Evolutionary conservation across 495 filamentous ascomycete genomes (phyloP).

Genomic region (Bryoglossum gracile): DNA sequence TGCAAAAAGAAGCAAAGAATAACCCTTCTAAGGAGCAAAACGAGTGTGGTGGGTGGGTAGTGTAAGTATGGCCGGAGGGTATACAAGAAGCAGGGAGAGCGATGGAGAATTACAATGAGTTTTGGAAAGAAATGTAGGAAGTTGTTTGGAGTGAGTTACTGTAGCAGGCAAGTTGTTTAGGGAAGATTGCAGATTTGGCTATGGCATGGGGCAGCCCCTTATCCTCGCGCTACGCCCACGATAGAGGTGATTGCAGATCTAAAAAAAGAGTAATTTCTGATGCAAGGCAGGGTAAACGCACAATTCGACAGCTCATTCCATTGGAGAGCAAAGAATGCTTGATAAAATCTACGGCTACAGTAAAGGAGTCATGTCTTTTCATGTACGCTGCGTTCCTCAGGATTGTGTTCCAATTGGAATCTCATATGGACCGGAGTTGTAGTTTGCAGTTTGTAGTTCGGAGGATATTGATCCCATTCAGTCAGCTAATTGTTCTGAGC

Average conservation of each 20-base stretch:
- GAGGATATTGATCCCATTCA: no score
- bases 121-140: neutral
- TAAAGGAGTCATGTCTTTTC: no score
- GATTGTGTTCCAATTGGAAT: no score
- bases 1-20: constrained; percentile 13
- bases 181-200: constrained; percentile 9
- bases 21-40: constrained; percentile 19
- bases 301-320: no score
- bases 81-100: constrained; percentile 21
- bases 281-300: constrained; percentile 19
- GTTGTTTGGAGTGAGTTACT: constrained; percentile 7
- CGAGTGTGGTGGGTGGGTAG: constrained; percentile 24
- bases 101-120: constrained; percentile 11
- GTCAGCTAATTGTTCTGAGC: no score
- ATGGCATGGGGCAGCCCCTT: constrained; percentile 18
- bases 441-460: no score
- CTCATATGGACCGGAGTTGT: no score
- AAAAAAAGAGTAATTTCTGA: constrained; percentile 21
- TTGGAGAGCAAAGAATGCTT: no score
- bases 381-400: no score
- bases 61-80: constrained; percentile 4
- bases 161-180: no score
- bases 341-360: no score
- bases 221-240: constrained; percentile 18
- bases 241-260: constrained; percentile 23